These are phyloP conservation scores for Vitis hybrid DNA, from an alignment of 177 flowering plant genomes.

Conservation along the genomic window DNA sequence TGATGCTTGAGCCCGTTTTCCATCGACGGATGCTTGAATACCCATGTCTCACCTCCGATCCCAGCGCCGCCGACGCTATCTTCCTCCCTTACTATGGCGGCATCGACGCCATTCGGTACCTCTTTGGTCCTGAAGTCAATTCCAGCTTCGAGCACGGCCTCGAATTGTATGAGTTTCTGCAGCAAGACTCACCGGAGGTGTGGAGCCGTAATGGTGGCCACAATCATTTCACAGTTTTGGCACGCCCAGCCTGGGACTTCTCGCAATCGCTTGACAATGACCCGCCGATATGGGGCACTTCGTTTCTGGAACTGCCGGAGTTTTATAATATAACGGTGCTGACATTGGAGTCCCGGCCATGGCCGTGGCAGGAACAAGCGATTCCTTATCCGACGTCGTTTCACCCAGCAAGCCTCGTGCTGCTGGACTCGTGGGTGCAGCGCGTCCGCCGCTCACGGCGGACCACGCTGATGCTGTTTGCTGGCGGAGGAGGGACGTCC, in stretches of 20 bases:
- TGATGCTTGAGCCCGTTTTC: conserved; percentile 75
- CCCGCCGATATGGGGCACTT: conserved; percentile 81
- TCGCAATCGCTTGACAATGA: conserved; percentile 51
- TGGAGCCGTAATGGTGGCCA: conserved; percentile 61
- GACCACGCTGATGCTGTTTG: conserved; percentile 62
- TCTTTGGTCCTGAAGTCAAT: conserved; percentile 75
- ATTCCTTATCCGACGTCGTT: conserved; percentile 87
- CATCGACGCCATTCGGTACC: conserved; percentile 63
- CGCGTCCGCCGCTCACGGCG: conserved; percentile 57
- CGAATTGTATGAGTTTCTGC: conserved; percentile 43
- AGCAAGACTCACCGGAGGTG: conserved; percentile 32
- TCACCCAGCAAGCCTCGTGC: conserved; percentile 61
- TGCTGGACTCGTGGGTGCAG: conserved; percentile 58
- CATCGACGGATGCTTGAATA: conserved; percentile 89
- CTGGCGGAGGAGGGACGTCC: conserved; percentile 80
- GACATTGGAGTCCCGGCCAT: conserved; percentile 60
- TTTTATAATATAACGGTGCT: conserved; percentile 75
- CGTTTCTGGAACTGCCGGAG: conserved; percentile 71
- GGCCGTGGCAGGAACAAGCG: conserved; percentile 95
- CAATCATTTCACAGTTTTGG: conserved; percentile 85
- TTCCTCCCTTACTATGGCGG: conserved; percentile 83
- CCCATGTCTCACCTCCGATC: conserved; percentile 81
- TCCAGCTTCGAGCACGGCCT: conserved; percentile 65
- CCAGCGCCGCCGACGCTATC: conserved; percentile 57
- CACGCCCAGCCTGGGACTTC: conserved; percentile 92